Percentiles rank a stretch among this genome's conserved stretches.
Evolutionary conservation across 2,329 filamentous ascomycete genomes (phyloP).

Genomic region (Ceratocystis variospora): DNA sequence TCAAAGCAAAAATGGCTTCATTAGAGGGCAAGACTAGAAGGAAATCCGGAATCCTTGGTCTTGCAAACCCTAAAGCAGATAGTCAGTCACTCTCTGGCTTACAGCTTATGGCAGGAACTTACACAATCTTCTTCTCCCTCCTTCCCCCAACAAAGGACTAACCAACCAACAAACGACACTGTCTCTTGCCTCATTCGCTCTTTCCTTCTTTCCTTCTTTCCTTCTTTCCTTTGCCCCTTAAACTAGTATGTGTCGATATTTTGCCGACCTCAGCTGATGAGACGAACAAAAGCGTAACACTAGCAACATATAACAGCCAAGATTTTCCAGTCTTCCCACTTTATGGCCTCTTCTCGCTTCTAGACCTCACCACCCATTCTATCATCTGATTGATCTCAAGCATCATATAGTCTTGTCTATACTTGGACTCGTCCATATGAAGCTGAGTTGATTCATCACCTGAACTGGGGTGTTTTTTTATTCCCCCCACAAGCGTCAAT

Average conservation of each 20-base stretch:
- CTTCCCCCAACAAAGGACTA: conserved; percentile 6
- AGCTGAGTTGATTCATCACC: neutral
- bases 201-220: no score
- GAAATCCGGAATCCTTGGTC: neutral
- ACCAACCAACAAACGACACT: neutral
- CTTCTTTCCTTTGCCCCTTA: neutral
- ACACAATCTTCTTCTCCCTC: neutral
- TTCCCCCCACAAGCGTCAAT: neutral
- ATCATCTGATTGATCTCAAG: neutral
- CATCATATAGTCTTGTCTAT: conserved; percentile 4
- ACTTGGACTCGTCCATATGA: neutral
- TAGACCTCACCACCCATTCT: neutral
- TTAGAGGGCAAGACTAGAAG: neutral
- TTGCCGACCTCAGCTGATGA: neutral
- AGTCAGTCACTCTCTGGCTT: neutral
- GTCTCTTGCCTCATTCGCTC: neutral
- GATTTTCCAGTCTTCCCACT: neutral
- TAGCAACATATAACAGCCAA: neutral
- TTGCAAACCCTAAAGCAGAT: neutral
- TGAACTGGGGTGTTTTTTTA: neutral
- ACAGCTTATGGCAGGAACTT: neutral
- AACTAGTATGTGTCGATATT: conserved; percentile 2
- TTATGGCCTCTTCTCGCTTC: neutral
- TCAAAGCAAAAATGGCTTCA: neutral
- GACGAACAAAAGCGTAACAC: neutral